These are phyloP conservation scores for Russula emetica DNA, from an alignment of 768 basidiomycete genomes.

Conservation along the genomic window DNA sequence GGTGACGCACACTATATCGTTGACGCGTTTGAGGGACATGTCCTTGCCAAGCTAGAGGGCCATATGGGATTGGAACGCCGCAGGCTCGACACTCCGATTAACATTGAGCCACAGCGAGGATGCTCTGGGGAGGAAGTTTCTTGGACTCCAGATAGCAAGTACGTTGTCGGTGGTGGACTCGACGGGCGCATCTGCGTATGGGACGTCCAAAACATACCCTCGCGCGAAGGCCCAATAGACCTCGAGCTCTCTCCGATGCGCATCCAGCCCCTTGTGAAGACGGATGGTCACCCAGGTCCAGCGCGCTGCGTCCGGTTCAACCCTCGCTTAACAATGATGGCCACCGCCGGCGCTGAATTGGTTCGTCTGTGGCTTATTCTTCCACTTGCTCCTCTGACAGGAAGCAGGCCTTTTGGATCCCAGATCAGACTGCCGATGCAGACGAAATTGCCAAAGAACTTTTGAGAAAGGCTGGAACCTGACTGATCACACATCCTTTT, in stretches of 20 bases:
- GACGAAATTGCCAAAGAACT: conserved; percentile 71
- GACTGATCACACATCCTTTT: background rate
- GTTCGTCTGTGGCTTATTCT: conserved; percentile 42
- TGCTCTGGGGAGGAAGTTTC: conserved; percentile 89
- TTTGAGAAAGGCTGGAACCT: conserved; percentile 47
- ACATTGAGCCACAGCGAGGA: conserved; percentile 68
- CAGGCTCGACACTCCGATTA: conserved; percentile 41
- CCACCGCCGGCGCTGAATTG: conserved; percentile 76
- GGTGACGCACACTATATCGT: conserved; percentile 90
- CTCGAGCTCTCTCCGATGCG: conserved; percentile 49
- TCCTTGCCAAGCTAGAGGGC: conserved; percentile 83
- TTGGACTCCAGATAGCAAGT: conserved; percentile 95
- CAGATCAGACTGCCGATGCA: conserved; percentile 60
- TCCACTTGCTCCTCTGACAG: background rate
- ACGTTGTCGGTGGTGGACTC: conserved; percentile 75
- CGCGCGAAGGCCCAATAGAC: conserved; percentile 50
- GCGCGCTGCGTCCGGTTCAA: conserved; percentile 87
- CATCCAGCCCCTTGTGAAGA: conserved; percentile 45
- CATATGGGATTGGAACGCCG: conserved; percentile 79
- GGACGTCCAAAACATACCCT: conserved; percentile 70
- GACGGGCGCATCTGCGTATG: conserved; percentile 84
- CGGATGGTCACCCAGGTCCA: conserved; percentile 82
- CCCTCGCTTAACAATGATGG: conserved; percentile 85
- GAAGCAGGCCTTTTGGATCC: conserved; percentile 58
- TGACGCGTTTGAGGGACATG: conserved; percentile 82